Base-by-base conservation (phyloP, 106 monocot genomes). In the Dendrobium officinale region DNA sequence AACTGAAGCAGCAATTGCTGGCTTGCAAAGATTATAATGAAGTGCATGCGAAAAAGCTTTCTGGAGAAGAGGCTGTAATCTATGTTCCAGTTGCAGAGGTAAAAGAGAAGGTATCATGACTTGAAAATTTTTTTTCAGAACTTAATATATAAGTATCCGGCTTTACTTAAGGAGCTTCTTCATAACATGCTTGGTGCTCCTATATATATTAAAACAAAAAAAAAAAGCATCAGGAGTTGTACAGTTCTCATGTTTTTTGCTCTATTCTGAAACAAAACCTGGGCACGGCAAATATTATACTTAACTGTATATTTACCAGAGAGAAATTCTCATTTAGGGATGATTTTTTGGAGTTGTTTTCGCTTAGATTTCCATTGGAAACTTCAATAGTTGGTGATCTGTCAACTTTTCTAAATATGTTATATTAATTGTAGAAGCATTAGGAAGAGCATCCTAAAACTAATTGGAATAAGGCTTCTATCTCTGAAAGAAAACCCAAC, bases 61-160 rank as follows among this genome's bases (percentile, higher is more conserved):
- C 37, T 68, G 16, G 18, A 33, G 37, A 70, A 40, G 55, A 80
- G 56, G 59, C 54, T 73, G 83, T 87, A 40, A 81, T 92, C 13
- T 86, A 86, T 80, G 86, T 93, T 70, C 92, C 92, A 11, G 81
- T 88, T 70, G 88, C 75, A 24, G 88, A 83, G 79, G 20, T 93
- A 24, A 88, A 80, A 58, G 90, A 90, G 54, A 93, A 90, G 67
- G 26, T 75, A 33, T 70, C 70, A 70, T 70, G 70, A 22, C 37
- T 6, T 37, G 29, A 70, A 70, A 70, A 37, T 70, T 37, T 70
- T 4, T 70, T 29, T 70, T 70, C 70, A 13, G 70, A 70, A 70
- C 10, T 37, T 37, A 37, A 10, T 70, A 70, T 70, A 70, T 33
- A 70, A 37, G 29, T 13, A 70, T 37, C 1, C 70, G 15, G n/a